phyloP scores from a whole-genome alignment of 1,284 basidiomycete genomes.

The Inonotus hispidus region DNA sequence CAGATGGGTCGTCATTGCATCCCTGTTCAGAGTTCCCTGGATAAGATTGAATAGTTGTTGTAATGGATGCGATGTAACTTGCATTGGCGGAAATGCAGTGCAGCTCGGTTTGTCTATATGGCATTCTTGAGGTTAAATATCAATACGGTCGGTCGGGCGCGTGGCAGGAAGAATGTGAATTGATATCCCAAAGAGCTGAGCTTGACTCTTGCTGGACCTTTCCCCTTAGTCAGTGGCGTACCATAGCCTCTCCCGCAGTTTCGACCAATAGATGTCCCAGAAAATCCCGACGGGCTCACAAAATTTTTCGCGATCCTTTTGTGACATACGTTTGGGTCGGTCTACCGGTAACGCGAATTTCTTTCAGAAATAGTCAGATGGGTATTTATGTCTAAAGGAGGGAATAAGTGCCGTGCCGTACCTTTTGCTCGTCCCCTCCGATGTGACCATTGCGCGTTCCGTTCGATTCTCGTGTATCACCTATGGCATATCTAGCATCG shows the following conservation, averaged over 20 bases:
- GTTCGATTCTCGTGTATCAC: no score
- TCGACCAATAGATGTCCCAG: not conserved
- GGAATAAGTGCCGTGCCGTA: no score
- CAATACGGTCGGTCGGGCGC: no score
- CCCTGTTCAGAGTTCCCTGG: conserved; percentile 8
- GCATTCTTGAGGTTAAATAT: no score
- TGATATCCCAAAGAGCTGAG: no score
- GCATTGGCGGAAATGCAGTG: conserved; percentile 11
- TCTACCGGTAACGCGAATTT: not conserved
- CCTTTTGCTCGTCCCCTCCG: no score
- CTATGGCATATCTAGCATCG: no score
- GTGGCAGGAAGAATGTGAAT: no score
- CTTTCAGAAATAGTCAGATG: not conserved
- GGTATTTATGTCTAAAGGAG: no score
- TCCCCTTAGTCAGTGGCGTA: not conserved
- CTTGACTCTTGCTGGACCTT: no score
- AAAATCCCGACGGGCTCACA: not conserved
- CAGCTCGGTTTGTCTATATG: no score
- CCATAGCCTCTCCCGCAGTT: not conserved
- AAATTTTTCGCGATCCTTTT: not conserved
- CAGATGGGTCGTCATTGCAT: not conserved
- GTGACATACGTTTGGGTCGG: not conserved
- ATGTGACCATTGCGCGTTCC: no score
- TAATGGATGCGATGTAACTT: conserved; percentile 7
- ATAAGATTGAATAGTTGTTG: conserved; percentile 10